Evolutionary conservation across 2,329 filamentous ascomycete species (phyloP).

Genomic region (Exophiala xenobiotica): DNA sequence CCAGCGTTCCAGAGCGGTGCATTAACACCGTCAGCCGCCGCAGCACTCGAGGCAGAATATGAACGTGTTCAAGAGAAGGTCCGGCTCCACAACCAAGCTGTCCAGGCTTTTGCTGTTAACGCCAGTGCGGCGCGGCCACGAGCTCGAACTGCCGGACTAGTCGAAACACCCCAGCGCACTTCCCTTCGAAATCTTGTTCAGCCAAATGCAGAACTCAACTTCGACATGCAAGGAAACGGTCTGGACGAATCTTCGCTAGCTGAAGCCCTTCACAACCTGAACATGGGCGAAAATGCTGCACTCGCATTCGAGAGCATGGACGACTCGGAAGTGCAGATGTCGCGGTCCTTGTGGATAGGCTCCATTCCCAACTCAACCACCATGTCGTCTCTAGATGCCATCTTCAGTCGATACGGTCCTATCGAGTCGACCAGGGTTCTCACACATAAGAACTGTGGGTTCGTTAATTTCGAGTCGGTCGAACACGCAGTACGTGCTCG

Average conservation of each 20-base stretch:
- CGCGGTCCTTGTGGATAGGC: constrained; percentile 91
- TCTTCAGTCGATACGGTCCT: constrained; percentile 89
- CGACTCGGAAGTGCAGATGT: constrained; percentile 73
- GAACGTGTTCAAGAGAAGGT: constrained; percentile 67
- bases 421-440: constrained; percentile 90
- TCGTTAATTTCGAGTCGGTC: constrained; percentile 92
- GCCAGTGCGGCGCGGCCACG: constrained; percentile 79
- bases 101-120: constrained; percentile 87
- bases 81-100: constrained; percentile 86
- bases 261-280: constrained; percentile 26
- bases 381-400: constrained; percentile 87
- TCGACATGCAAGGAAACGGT: constrained; percentile 20
- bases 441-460: constrained; percentile 98
- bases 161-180: constrained; percentile 70
- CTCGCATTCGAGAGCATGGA: constrained; percentile 67
- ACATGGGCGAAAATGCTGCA: constrained; percentile 20
- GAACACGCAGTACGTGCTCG: constrained; percentile 91
- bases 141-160: constrained; percentile 84
- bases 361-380: constrained; percentile 97
- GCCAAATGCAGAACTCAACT: constrained; percentile 34
- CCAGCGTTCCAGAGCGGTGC: constrained; percentile 58
- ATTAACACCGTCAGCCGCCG: constrained; percentile 57
- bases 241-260: constrained; percentile 18
- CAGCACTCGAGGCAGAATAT: constrained; percentile 56
- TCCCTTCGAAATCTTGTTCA: constrained; percentile 71